Percentiles rank a stretch among this genome's conserved stretches.
phyloP scores from a whole-genome alignment of 1,284 basidiomycete genomes.

The Earliella scabrosa region DNA sequence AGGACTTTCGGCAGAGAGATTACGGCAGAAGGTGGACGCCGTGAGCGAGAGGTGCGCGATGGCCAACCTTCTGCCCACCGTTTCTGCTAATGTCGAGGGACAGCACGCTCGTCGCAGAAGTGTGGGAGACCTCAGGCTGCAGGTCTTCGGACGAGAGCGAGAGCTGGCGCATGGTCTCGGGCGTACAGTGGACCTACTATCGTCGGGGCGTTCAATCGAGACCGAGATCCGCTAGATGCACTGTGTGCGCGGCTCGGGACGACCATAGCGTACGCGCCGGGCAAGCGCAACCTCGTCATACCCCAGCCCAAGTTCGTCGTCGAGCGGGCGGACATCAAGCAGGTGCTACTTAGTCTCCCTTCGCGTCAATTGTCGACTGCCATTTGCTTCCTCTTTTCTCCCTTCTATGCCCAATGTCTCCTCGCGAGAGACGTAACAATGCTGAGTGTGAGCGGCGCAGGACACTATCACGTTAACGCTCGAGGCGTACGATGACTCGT shows the following conservation, averaged over 20 bases:
- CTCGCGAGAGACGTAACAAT: not conserved
- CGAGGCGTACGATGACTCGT: constrained; percentile 87
- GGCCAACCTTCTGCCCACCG: constrained; percentile 4
- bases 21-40: constrained; percentile 79
- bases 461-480: constrained; percentile 92
- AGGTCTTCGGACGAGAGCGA: constrained; percentile 76
- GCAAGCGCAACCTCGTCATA: constrained; percentile 96
- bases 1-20: constrained; percentile 86
- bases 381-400: not conserved
- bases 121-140: constrained; percentile 74
- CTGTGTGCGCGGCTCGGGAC: constrained; percentile 91
- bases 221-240: constrained; percentile 89
- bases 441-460: constrained; percentile 37
- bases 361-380: too few relatives aligned
- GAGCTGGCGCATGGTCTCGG: constrained; percentile 80
- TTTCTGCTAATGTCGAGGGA: constrained; percentile 1
- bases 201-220: constrained; percentile 64
- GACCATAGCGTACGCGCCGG: constrained; percentile 90
- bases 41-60: constrained; percentile 68
- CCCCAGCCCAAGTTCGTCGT: constrained; percentile 97
- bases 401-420: too few relatives aligned
- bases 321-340: constrained; percentile 81
- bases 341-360: too few relatives aligned
- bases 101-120: constrained; percentile 68
- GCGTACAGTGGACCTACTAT: constrained; percentile 92